A percentile compares a stretch with the other conserved stretches of the same genome.
Conservation (phyloP, 129 eudicot species). For the Rutidosis leptorrhynchoides region DNA sequence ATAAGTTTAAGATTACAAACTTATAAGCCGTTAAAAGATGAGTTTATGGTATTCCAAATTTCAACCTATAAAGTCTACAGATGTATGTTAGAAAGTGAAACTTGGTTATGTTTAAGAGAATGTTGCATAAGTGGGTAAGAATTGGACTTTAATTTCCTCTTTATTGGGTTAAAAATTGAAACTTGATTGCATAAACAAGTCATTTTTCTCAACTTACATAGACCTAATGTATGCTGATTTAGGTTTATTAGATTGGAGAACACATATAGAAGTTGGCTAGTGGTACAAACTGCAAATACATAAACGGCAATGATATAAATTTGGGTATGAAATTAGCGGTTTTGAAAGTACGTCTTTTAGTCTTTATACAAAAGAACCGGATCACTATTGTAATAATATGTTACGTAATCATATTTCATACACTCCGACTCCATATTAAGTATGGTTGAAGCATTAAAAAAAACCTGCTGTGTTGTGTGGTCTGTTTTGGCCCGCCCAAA, state of each 20-base stretch:
- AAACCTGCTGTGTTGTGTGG: not conserved
- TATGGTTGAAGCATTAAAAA: not conserved
- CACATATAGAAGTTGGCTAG: not conserved
- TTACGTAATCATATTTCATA: not conserved
- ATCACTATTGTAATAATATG: not conserved
- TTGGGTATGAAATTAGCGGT: no score
- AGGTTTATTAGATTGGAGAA: constrained; percentile 4
- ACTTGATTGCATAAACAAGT: no score
- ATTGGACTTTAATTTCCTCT: no score
- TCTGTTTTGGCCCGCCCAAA: not conserved
- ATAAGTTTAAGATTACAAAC: no score
- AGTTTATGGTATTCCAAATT: no score
- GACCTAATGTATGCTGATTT: constrained; percentile 2
- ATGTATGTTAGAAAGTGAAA: no score
- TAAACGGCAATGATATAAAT: not conserved
- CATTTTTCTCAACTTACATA: not conserved
- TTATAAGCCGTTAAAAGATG: no score
- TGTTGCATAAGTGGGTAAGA: no score
- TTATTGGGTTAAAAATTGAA: no score
- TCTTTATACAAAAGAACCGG: not conserved
- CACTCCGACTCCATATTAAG: not conserved
- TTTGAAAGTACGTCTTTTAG: no score
- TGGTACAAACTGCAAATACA: not conserved
- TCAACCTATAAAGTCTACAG: no score
- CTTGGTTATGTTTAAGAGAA: no score